These are phyloP conservation scores for Helianthus annuus DNA, from an alignment of 129 eudicot genomes.

Conservation along the genomic window DNA sequence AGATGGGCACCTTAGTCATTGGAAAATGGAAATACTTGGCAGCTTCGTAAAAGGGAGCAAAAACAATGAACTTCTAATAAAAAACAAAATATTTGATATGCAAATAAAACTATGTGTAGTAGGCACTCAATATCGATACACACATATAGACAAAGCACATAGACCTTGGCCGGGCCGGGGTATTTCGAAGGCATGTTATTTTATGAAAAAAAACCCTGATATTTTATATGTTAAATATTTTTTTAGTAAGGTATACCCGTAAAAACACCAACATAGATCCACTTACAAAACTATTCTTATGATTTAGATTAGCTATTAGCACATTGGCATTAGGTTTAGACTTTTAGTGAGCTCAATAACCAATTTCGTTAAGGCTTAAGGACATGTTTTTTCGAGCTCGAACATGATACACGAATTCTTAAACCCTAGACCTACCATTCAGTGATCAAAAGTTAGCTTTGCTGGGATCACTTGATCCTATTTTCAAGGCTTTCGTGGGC, in stretches of 20 bases:
- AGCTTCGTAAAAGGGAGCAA: constrained; percentile 8
- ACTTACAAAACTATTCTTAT: too few relatives aligned
- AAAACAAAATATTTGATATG: not conserved
- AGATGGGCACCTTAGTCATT: not conserved
- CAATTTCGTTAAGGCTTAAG: too few relatives aligned
- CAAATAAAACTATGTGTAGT: not conserved
- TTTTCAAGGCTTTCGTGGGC: constrained; percentile 29
- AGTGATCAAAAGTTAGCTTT: constrained; percentile 22
- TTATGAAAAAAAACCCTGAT: too few relatives aligned
- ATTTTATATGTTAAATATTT: too few relatives aligned
- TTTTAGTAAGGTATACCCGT: too few relatives aligned
- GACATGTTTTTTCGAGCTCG: too few relatives aligned
- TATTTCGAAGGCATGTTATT: too few relatives aligned
- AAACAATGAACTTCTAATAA: not conserved
- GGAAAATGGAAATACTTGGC: constrained; percentile 7
- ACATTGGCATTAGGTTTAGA: too few relatives aligned
- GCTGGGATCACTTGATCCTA: constrained; percentile 13
- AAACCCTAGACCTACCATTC: constrained; percentile 4
- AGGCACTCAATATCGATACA: not conserved
- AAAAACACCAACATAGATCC: too few relatives aligned
- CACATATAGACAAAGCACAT: constrained; percentile 16
- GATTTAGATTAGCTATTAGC: too few relatives aligned
- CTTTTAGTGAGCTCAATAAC: too few relatives aligned
- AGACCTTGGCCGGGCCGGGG: not conserved
- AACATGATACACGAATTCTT: too few relatives aligned